Evolutionary conservation across 495 filamentous ascomycete species (phyloP), one percentile per base, ranked within the genome.

Genomic region (Pyronema domesticum): DNA sequence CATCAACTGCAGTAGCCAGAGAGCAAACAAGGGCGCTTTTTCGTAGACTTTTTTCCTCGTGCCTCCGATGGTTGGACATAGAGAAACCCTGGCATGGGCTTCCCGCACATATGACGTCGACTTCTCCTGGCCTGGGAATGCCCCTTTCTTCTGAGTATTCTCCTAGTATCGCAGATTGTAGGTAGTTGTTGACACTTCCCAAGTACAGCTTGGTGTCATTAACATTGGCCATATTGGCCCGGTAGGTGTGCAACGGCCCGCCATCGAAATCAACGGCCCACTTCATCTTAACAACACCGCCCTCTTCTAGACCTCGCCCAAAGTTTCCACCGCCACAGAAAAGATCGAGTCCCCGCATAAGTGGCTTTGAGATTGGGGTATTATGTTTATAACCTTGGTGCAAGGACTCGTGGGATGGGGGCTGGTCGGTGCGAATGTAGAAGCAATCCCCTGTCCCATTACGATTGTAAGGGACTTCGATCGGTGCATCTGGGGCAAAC

Each of bases 11-110:
- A 0, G 85, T 72, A 3, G 79, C 76, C n/a, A 86, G 81, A 0
- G 82, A 82, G 0, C 83, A 81, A 2, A 87, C 73, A 42, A 86
- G 70, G 0, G 81, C 85, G 18, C 77, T 78, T 63, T 89, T 85
- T 46, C 74, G 72, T 18, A 80, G 59, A 0, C 69, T 67, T 68
- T 73, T 46, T 23, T 64, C 55, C 68, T 71, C 59, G 55, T 70
- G 55, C 56, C 70, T 77, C 53, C 75, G 63, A 0, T 39, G 33
- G n/a, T 86, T 85, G 0, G 80, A 62, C 0, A 58, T 48, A 1
- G 81, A 83, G 63, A 83, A 88, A 0, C 81, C 85, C 37, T 78
- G 82, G 58, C 84, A 89, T 0, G 84, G 84, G 55, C 73, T 80
- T 0, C 84, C 84, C 10, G 78, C 84, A 37, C 75, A 71, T n/a